Evolutionary conservation across 805 yeast genomes (phyloP), one percentile per base, ranked within the genome.

Genomic region (Candida ovalis): DNA sequence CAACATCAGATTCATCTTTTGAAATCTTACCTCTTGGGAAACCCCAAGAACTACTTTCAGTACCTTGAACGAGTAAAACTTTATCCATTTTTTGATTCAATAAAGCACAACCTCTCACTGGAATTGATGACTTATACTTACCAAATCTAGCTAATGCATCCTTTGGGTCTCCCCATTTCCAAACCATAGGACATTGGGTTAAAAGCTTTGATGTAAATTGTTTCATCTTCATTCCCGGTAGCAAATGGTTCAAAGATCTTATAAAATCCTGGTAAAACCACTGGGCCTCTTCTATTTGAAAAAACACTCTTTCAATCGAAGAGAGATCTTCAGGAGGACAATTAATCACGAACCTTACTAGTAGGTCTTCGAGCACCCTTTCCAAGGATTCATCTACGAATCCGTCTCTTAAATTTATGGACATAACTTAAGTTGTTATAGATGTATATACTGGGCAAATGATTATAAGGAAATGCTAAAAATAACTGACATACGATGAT

Each of bases 1-100:
- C 82, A 5, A 81, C 76, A 66, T 94, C 99, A 15, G 82, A 72
- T 70, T 94, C 99, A 61, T 84, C 95, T 63, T 94, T 91, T 35
- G 95, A 88, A 48, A 94, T 94, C 67, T 94, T 94, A 5, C 99
- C 99, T 64, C 96, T 75, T 5, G 99, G 99, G 61, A 94, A 94
- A 7, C 96, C 86, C 98, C 98, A 94, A 1, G 86, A 69, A 28
- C 71, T 68, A 12, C 90, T 78, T 53, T 88, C 95, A 43, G 83
- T 82, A 3, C 97, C 97, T 61, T 88, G 83, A 4, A 94, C 96
- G 54, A 94, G 69, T 25, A 95, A 62, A 10, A 88, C 72, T 61
- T 87, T 88, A 47, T 82, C 78, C 71, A 89, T 64, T 30, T 76
- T 77, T 45, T 77, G 72, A 62, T 88, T 90, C 59, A 94, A 76